These are phyloP conservation scores for Monilinia laxa DNA, from an alignment of 2,329 filamentous ascomycete species.

Conservation along the genomic window DNA sequence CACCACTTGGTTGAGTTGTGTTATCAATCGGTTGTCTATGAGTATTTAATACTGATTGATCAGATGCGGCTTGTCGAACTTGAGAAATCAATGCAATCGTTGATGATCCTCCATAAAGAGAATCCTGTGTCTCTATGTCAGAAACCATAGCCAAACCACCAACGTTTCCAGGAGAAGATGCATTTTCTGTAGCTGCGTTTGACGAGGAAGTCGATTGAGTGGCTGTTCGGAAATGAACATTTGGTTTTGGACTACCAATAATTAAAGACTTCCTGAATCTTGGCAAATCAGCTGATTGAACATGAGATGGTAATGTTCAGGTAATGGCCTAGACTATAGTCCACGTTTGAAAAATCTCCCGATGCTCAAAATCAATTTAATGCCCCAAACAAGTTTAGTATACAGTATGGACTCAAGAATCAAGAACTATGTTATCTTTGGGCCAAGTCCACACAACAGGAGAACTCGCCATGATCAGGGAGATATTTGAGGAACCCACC, in stretches of 20 bases:
- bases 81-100: conserved; percentile 18
- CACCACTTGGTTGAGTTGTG: not conserved
- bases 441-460: not conserved
- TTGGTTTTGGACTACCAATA: not conserved
- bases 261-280: not conserved
- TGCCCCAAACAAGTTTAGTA: not conserved
- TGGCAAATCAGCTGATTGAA: conserved; percentile 1
- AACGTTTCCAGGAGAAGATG: conserved; percentile 2
- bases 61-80: conserved; percentile 19
- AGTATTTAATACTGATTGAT: conserved; percentile 6
- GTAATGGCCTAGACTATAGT: not conserved
- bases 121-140: conserved; percentile 7
- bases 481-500: conserved; percentile 1
- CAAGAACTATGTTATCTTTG: not conserved
- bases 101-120: conserved; percentile 17
- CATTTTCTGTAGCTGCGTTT: not conserved
- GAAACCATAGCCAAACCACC: conserved; percentile 20
- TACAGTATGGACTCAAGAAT: not conserved
- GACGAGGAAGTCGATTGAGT: not conserved
- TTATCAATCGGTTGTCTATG: not conserved
- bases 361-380: not conserved
- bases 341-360: no score
- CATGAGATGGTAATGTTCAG: not conserved
- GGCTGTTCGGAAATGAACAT: not conserved
- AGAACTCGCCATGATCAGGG: not conserved